Base-by-base conservation (phyloP, 2,329 filamentous ascomycete species). In the Arthrobotrys pseudoclavata region DNA sequence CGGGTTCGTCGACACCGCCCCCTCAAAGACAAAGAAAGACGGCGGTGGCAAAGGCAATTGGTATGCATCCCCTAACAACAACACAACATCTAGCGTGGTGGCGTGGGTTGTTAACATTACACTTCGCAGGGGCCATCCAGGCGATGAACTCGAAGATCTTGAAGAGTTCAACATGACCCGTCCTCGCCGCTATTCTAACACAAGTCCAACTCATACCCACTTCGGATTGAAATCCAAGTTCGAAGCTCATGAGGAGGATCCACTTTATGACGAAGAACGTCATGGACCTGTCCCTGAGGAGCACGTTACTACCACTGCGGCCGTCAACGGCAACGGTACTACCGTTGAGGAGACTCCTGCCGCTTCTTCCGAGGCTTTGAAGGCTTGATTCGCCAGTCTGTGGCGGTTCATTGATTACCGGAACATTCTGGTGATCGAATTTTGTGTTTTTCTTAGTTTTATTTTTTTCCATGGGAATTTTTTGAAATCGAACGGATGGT, bases 11-110 rank as follows among this genome's bases (percentile, higher is more conserved):
- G 94, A 94, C 83, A 87, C 88, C 81, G 92, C 97, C 83, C 95
- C 96, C 79, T 94, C 93, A 85, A 96, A 96, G 87, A 91, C 92
- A 83, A 99, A 99, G 90, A 99, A 99, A 87, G 92, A 97, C 83
- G 95, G 95, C 79, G 91, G 89, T 81, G 95, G 95, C 81, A 94
- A 92, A 85, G 93, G 92, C 83, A 97, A 97, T 85, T 99, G 95
- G 95, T 97, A 89, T 85, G 91, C 82, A 67, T 53, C 12, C 12
- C 13, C 37, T 12, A 13, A 13, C 37, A 37, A 60, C 64, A 52
- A 63, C 20, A 29, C 48, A 69, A 31, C n/a, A 76, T 15, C 2
- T 29, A 22, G 29, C 29, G 29, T 29, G 29, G 7, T 10, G 31
- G 4, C 4, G 31, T 34, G 31, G 31, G 31, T 34, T 6, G 7